These are phyloP conservation scores for Trypanosoma avium DNA, from an alignment of 208 protist genomes.

Conservation along the genomic window DNA sequence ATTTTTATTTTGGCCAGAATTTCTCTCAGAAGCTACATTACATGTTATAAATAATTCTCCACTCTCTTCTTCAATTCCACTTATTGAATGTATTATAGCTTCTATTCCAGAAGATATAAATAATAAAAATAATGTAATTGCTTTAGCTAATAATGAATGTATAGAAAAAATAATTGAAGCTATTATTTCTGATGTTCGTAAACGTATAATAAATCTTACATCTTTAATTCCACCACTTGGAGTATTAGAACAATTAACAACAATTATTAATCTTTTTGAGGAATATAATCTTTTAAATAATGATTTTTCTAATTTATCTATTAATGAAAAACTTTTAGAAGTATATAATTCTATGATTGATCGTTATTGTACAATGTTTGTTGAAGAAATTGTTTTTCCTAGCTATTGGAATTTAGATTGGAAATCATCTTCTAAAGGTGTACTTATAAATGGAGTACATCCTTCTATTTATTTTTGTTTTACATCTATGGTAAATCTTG, in stretches of 20 bases:
- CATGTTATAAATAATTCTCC: constrained; percentile 4
- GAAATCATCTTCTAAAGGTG: neutral
- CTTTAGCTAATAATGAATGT: constrained; percentile 1
- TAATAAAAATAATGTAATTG: neutral
- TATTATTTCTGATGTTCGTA: neutral
- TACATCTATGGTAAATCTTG: constrained; percentile 6
- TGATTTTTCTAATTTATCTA: neutral
- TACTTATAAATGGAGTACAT: constrained; percentile 24
- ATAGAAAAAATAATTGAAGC: constrained; percentile 11
- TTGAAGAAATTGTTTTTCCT: constrained; percentile 25
- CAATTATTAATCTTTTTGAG: constrained; percentile 22
- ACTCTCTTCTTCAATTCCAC: neutral
- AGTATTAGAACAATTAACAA: constrained; percentile 7
- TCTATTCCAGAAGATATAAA: neutral
- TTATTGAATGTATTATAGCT: constrained; percentile 20
- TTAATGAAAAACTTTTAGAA: constrained; percentile 1
- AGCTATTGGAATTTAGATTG: constrained; percentile 28
- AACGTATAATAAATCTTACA: constrained; percentile 3
- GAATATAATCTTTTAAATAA: constrained; percentile 15
- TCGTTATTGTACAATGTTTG: constrained; percentile 12
- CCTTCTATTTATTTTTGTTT: constrained; percentile 28
- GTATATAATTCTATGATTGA: constrained; percentile 19
- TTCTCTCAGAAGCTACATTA: constrained; percentile 1
- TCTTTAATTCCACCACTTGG: constrained; percentile 22
- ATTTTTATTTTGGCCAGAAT: constrained; percentile 9